These are phyloP conservation scores for Candida orba DNA, from an alignment of 805 yeast genomes.

Conservation along the genomic window DNA sequence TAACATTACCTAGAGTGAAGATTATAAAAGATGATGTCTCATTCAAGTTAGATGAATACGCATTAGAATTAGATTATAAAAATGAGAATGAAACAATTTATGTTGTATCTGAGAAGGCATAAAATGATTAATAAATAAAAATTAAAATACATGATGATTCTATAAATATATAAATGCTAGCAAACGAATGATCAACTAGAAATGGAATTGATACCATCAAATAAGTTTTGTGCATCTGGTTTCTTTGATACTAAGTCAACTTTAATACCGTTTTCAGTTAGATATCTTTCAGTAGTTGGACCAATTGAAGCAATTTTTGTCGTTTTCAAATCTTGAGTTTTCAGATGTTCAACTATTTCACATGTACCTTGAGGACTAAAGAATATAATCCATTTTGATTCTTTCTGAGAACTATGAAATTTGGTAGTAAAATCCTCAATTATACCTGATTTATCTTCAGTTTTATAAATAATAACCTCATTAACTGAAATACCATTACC, in stretches of 20 bases:
- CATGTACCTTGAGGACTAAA: slow-evolving; percentile 90
- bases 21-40: slow-evolving; percentile 29
- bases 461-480: slow-evolving; percentile 66
- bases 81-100: slow-evolving; percentile 64
- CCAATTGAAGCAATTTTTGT: slow-evolving; percentile 75
- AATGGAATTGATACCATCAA: slow-evolving; percentile 25
- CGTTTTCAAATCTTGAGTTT: slow-evolving; percentile 3
- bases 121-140: not conserved
- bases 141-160: not conserved
- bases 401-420: slow-evolving; percentile 7
- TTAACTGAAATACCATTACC: slow-evolving; percentile 36
- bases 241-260: slow-evolving; percentile 61
- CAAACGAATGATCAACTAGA: not conserved
- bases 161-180: too few species aligned
- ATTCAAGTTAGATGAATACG: slow-evolving; percentile 26
- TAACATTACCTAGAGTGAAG: slow-evolving; percentile 57
- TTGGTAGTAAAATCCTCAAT: slow-evolving; percentile 28
- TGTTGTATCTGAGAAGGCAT: slow-evolving; percentile 52
- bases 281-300: slow-evolving; percentile 75
- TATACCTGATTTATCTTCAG: slow-evolving; percentile 45
- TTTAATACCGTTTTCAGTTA: slow-evolving; percentile 41
- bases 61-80: slow-evolving; percentile 55
- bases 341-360: slow-evolving; percentile 44
- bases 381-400: slow-evolving; percentile 63
- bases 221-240: slow-evolving; percentile 63